Base-by-base conservation (phyloP, 192 early-diverging fungal genomes). In the Diversispora epigaea region DNA sequence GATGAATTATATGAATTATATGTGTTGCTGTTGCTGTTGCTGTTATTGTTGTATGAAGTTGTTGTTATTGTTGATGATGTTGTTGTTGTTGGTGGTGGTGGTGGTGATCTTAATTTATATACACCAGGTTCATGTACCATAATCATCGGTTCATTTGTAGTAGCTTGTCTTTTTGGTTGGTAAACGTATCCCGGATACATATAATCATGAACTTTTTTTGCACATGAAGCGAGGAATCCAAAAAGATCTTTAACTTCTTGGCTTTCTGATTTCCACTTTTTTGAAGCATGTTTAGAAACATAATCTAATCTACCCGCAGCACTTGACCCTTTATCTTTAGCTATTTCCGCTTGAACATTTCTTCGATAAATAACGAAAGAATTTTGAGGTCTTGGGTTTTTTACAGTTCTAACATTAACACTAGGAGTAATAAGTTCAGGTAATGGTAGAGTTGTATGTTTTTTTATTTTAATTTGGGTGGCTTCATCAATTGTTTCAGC, bases 351-450 rank as follows among this genome's bases (percentile, higher is more conserved):
- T 58, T 71, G 69, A 43, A 71, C 55, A 22, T 71, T 57, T 71
- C 55, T n/a, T 12, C 69, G 22, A 44, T 71, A 71, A 44, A 71
- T 54, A 1, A 71, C 55, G 39, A 71, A 71, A 57, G n/a, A 21
- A 21, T 71, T 71, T 71, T 71, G 69, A n/a, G 69, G 69, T 54
- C 69, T 21, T 49, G 65, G 65, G 47, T 67, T 67, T 47, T 67
- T 67, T 25, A 67, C 45, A 11, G 65, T 67, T 44, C 65, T 45
- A 47, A 67, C 65, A 47, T 67, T 67, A 22, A 67, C 65, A 25
- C 65, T 67, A 47, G 65, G 65, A 22, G 65, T 67, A n/a, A 67
- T 67, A 41, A 67, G 45, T 49, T 67, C 65, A 12, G 43, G 65
- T 67, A 67, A 67, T 47, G 65, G 65, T 47, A 67, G 40, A 15